Base-by-base conservation (phyloP, 768 basidiomycete species). In the Termitomyces sp. region DNA sequence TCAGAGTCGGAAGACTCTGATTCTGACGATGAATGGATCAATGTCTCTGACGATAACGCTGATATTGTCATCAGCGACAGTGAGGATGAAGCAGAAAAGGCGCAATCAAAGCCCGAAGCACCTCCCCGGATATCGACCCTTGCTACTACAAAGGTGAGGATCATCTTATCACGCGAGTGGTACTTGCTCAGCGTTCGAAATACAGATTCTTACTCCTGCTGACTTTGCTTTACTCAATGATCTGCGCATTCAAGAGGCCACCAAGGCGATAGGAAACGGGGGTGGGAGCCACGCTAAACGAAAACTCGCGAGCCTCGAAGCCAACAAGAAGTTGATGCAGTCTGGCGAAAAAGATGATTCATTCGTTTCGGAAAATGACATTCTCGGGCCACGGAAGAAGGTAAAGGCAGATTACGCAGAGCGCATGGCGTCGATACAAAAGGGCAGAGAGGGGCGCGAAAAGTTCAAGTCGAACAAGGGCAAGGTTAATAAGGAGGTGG, bases 121-220 rank as follows among this genome's bases (percentile, higher is more conserved):
- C 64, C 69, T 12, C 73, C 69, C 13, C 76, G 81, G 16, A 70
- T 80, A 60, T 90, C 90, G 28, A 85, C 82, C 0, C 73, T 94
- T 50, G 90, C 90, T 1, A 93, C 87, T 5, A 88, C 89, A 26
- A 94, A 94, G 75, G 93, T 88, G 56, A 65, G 57, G 54, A n/a
- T 48, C 31, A 4, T 28, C 26, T 42, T 29, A 29, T 12, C 34
- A 46, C 54, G 18, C 47, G 41, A 57, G 28, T 41, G 49, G 31
- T 42, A 50, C 22, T 26, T 52, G n/a, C 44, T 46, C 42, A 44
- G 28, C 33, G 12, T 58, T 49, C 31, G 20, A 29, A 39, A 10
- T n/a, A 42, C 63, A 97, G 94, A 98, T 99, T 65, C 83, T 98
- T 44, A 98, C 97, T 0, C 97, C 97, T 0, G 94, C 94, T 31